These are phyloP conservation scores for Penicillium ucsense DNA, from an alignment of 495 filamentous ascomycete genomes.

Conservation along the genomic window DNA sequence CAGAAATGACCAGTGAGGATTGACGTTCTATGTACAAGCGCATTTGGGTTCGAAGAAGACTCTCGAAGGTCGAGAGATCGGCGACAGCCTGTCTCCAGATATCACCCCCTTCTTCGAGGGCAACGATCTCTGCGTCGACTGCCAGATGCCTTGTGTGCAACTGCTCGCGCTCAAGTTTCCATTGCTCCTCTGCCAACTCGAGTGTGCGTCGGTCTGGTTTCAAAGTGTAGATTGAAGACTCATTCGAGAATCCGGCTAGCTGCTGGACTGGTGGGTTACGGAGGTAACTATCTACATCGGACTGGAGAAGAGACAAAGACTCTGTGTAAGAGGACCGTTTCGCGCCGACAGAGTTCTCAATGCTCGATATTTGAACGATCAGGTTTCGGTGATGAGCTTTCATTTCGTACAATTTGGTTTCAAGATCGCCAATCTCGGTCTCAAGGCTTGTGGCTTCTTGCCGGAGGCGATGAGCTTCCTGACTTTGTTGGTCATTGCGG, in stretches of 20 bases:
- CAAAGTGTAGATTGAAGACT: slow-evolving; percentile 40
- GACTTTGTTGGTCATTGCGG: slow-evolving; percentile 28
- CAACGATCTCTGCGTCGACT: slow-evolving; percentile 59
- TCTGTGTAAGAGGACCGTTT: slow-evolving; percentile 51
- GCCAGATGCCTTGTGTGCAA: slow-evolving; percentile 47
- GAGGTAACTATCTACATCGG: slow-evolving; percentile 36
- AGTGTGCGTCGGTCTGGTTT: slow-evolving; percentile 62
- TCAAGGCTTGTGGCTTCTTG: slow-evolving; percentile 44
- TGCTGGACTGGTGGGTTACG: slow-evolving; percentile 34
- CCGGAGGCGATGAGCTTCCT: slow-evolving; percentile 29
- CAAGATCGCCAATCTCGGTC: slow-evolving; percentile 52
- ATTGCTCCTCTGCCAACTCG: slow-evolving; percentile 69
- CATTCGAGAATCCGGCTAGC: slow-evolving; percentile 20
- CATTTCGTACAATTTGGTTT: slow-evolving; percentile 58
- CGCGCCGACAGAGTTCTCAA: slow-evolving; percentile 53
- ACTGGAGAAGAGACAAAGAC: slow-evolving; percentile 44
- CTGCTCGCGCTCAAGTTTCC: slow-evolving; percentile 52
- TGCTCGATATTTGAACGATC: slow-evolving; percentile 47
- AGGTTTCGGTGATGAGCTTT: slow-evolving; percentile 53
- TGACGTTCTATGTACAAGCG: slow-evolving; percentile 20
- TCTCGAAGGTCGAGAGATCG: slow-evolving; percentile 62
- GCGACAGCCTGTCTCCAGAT: slow-evolving; percentile 67
- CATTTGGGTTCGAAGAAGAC: slow-evolving; percentile 48
- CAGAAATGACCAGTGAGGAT: slow-evolving; percentile 8
- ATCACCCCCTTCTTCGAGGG: slow-evolving; percentile 72